Percentiles rank a stretch among this genome's conserved stretches.
Evolutionary conservation across 2,329 filamentous ascomycete genomes (phyloP).

Genomic region (Ophidiomyces ophidiicola): DNA sequence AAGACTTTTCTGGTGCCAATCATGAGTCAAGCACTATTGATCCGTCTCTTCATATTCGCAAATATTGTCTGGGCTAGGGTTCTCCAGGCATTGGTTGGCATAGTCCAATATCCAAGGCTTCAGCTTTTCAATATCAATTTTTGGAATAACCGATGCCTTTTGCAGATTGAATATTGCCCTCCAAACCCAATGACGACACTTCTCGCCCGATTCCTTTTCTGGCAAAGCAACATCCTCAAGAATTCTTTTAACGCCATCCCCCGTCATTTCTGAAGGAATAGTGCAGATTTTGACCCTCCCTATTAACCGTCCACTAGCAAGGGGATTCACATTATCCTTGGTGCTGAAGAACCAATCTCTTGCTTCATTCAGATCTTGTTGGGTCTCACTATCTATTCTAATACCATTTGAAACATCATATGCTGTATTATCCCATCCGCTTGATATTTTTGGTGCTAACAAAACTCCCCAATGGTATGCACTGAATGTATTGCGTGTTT

Average conservation of each 20-base stretch:
- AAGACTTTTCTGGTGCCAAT: slow-evolving; percentile 12
- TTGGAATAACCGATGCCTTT: slow-evolving; percentile 8
- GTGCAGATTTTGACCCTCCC: slow-evolving; percentile 8
- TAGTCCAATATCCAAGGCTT: slow-evolving; percentile 12
- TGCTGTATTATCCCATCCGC: no score
- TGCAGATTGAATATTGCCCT: slow-evolving; percentile 10
- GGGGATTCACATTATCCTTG: neutral
- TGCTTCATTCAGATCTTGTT: no score
- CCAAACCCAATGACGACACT: slow-evolving; percentile 11
- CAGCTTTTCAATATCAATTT: slow-evolving; percentile 10
- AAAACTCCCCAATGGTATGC: no score
- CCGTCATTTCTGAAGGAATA: slow-evolving; percentile 8
- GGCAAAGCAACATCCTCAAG: slow-evolving; percentile 6
- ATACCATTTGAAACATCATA: no score
- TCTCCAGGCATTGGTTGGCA: slow-evolving; percentile 7
- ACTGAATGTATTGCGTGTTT: no score
- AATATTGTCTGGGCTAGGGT: slow-evolving; percentile 9
- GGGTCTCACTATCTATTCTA: no score
- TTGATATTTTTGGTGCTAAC: no score
- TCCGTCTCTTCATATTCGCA: slow-evolving; percentile 9
- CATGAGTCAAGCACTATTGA: slow-evolving; percentile 13
- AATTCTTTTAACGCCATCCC: slow-evolving; percentile 5
- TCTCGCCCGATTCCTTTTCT: slow-evolving; percentile 9
- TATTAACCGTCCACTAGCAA: no score
- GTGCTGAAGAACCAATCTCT: neutral